phyloP scores from a whole-genome alignment of 305 asterid species.

The Solanum hybrid region DNA sequence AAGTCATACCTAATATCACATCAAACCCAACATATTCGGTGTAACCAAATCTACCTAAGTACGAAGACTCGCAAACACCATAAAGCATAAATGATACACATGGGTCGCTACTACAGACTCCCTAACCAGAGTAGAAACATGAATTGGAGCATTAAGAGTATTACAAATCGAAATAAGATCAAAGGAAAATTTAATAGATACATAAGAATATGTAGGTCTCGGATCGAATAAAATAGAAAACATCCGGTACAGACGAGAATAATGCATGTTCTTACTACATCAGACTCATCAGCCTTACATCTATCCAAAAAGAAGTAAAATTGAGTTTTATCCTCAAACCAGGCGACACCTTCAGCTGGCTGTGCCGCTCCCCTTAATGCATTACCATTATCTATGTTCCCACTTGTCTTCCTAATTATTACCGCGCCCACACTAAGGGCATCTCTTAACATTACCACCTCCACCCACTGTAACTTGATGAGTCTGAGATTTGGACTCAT shows the following conservation, averaged over 20 bases:
- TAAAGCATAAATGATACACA: background rate
- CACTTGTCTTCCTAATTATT: background rate
- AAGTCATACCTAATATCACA: background rate
- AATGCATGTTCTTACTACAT: background rate
- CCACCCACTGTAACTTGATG: background rate
- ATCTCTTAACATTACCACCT: too few species aligned
- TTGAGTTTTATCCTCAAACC: background rate
- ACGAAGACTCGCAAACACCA: background rate
- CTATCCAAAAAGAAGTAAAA: too few species aligned
- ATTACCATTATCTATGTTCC: background rate
- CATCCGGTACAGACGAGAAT: background rate
- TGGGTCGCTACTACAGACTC: background rate
- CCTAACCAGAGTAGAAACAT: background rate
- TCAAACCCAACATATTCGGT: background rate
- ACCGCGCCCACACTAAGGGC: background rate
- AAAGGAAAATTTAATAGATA: too few species aligned
- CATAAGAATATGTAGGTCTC: too few species aligned
- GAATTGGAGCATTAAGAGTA: background rate
- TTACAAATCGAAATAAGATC: background rate
- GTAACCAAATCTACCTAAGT: background rate
- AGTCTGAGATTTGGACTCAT: too few species aligned
- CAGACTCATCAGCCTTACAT: background rate
- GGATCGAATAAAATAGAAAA: too few species aligned
- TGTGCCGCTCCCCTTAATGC: background rate
- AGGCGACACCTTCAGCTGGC: too few species aligned